Evolutionary conservation across 768 basidiomycete species (phyloP).

Genomic region (Amanita rubescens): DNA sequence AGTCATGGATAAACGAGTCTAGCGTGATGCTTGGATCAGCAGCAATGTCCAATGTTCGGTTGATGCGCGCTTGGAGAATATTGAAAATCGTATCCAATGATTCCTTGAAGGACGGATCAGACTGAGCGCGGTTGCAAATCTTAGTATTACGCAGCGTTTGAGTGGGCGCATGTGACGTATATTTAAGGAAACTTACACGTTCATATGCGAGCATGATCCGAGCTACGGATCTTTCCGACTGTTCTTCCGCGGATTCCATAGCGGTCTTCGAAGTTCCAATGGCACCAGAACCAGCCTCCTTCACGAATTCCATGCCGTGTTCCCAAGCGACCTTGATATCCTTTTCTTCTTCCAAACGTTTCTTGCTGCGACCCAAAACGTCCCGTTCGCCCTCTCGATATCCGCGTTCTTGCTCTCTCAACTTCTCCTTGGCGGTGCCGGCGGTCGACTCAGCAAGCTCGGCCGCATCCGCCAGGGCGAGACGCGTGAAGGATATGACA

Average conservation of each 20-base stretch:
- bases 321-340: constrained; percentile 54
- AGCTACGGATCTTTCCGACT: constrained; percentile 30
- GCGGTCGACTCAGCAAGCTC: constrained; percentile 51
- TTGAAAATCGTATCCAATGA: constrained; percentile 52
- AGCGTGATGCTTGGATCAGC: constrained; percentile 41
- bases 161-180: not conserved
- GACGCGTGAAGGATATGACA: constrained; percentile 56
- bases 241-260: constrained; percentile 34
- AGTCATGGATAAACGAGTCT: constrained; percentile 51
- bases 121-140: constrained; percentile 61
- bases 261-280: constrained; percentile 48
- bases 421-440: constrained; percentile 37
- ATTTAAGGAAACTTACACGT: constrained; percentile 29
- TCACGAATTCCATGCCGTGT: constrained; percentile 59
- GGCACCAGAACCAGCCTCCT: constrained; percentile 44
- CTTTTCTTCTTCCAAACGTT: constrained; percentile 35
- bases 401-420: constrained; percentile 49
- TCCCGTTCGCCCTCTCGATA: constrained; percentile 57
- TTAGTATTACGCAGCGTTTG: constrained; percentile 17
- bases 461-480: constrained; percentile 60
- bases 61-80: constrained; percentile 50
- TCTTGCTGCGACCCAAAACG: constrained; percentile 44
- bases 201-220: constrained; percentile 46
- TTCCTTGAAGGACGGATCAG: constrained; percentile 49
- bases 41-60: constrained; percentile 42